Percentiles rank a stretch among this genome's conserved stretches.
Conservation (phyloP, 352 stramenopile species). For the Aphanomyces euteiches region DNA sequence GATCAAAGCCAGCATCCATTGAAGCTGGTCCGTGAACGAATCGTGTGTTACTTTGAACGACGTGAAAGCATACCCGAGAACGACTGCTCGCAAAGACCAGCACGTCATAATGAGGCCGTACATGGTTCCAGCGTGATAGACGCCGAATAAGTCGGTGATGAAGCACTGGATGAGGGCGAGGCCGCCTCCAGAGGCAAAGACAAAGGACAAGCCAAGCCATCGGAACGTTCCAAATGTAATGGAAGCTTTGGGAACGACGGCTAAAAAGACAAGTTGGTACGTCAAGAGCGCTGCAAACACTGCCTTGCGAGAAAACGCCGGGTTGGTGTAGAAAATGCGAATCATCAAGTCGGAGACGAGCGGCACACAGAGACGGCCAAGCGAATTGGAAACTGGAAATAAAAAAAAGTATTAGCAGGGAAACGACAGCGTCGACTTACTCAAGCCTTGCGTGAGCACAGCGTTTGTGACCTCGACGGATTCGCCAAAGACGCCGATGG, state of each 20-base stretch:
- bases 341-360: slow-evolving; percentile 23
- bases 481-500: background rate
- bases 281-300: slow-evolving; percentile 3
- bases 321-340: slow-evolving; percentile 27
- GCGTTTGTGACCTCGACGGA: background rate
- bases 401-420: background rate
- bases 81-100: slow-evolving; percentile 4
- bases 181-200: slow-evolving; percentile 28
- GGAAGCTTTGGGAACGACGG: background rate
- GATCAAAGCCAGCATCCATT: slow-evolving; percentile 14
- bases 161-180: slow-evolving; percentile 25
- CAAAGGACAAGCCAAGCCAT: slow-evolving; percentile 13
- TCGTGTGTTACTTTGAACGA: background rate
- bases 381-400: background rate
- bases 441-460: background rate
- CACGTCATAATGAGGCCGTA: slow-evolving; percentile 19
- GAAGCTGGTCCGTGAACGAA: background rate
- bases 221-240: background rate
- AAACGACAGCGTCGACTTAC: background rate
- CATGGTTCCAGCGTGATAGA: slow-evolving; percentile 29
- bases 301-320: slow-evolving; percentile 17
- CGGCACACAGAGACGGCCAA: slow-evolving; percentile 21
- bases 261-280: slow-evolving; percentile 5
- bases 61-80: slow-evolving; percentile 11
- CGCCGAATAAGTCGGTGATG: slow-evolving; percentile 26